Base-by-base conservation (phyloP, 1,139 yeast species). In the Debaryomycetaceae sp. region DNA sequence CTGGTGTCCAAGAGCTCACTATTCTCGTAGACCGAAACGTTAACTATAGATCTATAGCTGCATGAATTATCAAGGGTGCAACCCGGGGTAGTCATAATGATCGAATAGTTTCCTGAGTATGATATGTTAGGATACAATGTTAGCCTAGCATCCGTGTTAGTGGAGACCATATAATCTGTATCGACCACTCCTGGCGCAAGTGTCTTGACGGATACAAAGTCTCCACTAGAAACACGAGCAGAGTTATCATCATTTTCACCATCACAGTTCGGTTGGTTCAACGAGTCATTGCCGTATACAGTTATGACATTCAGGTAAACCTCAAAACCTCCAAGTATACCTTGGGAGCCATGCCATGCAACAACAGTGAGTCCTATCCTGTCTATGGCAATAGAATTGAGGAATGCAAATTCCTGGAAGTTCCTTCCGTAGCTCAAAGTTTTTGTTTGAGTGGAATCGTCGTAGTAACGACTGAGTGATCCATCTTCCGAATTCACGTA, bases 71-170 rank as follows among this genome's bases (percentile, higher is more conserved):
- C 97, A 7, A 58, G 63, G 2, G 66, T 49, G 66, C 99, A 93
- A 0, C 99, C 98, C 0, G 97, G 97, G 0, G 99, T 93, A 53
- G 78, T 82, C 46, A 91, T 56, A 44, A 81, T 70, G 33, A 93
- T 72, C 0, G 89, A 73, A 61, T 89, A 93, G 50, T 81, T 75
- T 8, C 97, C 98, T 0, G 88, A 71, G 49, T 81, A 77, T 0
- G 88, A 73, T 22, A 90, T 77, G 50, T 86, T 83, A 6, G 97
- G 93, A 49, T 75, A 73, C 58, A 85, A 83, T 1, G 76, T 69
- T 11, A 88, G 83, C 17, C 78, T 76, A 4, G 76, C 68, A 27
- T 68, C 57, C 2, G 64, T 55, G 39, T 63, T 66, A 8, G 57
- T 53, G 5, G 68, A 54, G 2, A 70, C 73, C 45, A 70, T 51